phyloP scores from a whole-genome alignment of 169 alveolate species.

The Amoebophrya sp. region DNA sequence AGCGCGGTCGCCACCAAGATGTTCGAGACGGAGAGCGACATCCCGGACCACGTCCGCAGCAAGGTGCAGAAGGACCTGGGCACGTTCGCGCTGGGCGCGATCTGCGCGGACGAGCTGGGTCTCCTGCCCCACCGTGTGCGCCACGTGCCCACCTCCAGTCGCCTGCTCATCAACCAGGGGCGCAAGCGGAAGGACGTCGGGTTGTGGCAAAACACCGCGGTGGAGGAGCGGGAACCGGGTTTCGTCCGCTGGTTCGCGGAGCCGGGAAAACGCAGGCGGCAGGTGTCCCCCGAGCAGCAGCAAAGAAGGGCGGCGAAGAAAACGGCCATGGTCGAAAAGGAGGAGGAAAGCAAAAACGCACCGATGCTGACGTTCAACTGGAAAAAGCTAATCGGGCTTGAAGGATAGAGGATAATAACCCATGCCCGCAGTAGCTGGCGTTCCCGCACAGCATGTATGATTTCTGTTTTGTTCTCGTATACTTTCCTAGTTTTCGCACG shows the following conservation, averaged over 20 bases:
- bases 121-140: neutral
- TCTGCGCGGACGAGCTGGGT: slow-evolving; percentile 5
- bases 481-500: too few species aligned
- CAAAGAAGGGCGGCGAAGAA: neutral
- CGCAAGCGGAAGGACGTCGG: neutral
- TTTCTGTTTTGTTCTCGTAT: too few species aligned
- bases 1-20: neutral
- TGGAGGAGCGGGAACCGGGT: neutral
- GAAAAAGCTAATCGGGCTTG: neutral
- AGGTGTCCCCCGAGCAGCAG: neutral
- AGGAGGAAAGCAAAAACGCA: neutral
- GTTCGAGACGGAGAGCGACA: neutral
- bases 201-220: neutral
- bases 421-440: too few species aligned
- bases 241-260: neutral
- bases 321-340: neutral
- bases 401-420: too few species aligned
- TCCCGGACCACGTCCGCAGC: neutral
- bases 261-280: neutral
- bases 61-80: neutral
- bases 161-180: neutral
- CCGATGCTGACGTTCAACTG: neutral
- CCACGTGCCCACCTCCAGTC: neutral
- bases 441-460: too few species aligned
- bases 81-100: neutral